Evolutionary conservation across 2,329 filamentous ascomycete genomes (phyloP).

Genomic region (Penicillium italicum): DNA sequence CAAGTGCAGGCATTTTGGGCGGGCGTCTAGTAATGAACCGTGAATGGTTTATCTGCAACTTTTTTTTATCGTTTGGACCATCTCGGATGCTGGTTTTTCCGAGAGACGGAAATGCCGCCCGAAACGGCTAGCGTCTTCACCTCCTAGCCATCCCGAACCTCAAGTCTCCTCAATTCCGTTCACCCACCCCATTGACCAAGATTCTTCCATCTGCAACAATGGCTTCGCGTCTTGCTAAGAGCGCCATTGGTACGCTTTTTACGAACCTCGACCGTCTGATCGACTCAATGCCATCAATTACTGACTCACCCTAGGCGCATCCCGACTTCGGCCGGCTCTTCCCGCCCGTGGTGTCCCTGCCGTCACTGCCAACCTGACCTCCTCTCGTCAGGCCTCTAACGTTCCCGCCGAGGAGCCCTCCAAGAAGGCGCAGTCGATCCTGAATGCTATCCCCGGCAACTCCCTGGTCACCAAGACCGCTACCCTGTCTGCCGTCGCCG

Average conservation of each 20-base stretch:
- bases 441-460: slow-evolving; percentile 90
- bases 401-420: slow-evolving; percentile 85
- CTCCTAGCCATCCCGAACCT: slow-evolving; percentile 40
- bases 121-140: slow-evolving; percentile 36
- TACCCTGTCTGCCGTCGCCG: slow-evolving; percentile 89
- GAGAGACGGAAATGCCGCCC: slow-evolving; percentile 23
- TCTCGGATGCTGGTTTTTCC: slow-evolving; percentile 36
- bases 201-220: slow-evolving; percentile 67
- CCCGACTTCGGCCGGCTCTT: slow-evolving; percentile 80
- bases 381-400: slow-evolving; percentile 68
- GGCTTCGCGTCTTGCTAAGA: slow-evolving; percentile 96
- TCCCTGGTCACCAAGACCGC: slow-evolving; percentile 92
- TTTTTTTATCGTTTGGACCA: slow-evolving; percentile 30
- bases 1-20: slow-evolving; percentile 29
- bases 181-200: slow-evolving; percentile 44
- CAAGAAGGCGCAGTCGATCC: slow-evolving; percentile 92
- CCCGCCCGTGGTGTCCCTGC: slow-evolving; percentile 68
- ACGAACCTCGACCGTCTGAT: slow-evolving; percentile 22
- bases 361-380: slow-evolving; percentile 64
- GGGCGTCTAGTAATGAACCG: slow-evolving; percentile 10
- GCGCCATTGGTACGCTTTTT: slow-evolving; percentile 76
- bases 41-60: slow-evolving; percentile 13
- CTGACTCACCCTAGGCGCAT: slow-evolving; percentile 64
- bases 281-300: slow-evolving; percentile 25
- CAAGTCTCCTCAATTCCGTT: slow-evolving; percentile 41